Percentiles rank a stretch among this genome's conserved stretches.
Evolutionary conservation across 371 early-diverging fungal species (phyloP).

Genomic region (Smittium culicis): DNA sequence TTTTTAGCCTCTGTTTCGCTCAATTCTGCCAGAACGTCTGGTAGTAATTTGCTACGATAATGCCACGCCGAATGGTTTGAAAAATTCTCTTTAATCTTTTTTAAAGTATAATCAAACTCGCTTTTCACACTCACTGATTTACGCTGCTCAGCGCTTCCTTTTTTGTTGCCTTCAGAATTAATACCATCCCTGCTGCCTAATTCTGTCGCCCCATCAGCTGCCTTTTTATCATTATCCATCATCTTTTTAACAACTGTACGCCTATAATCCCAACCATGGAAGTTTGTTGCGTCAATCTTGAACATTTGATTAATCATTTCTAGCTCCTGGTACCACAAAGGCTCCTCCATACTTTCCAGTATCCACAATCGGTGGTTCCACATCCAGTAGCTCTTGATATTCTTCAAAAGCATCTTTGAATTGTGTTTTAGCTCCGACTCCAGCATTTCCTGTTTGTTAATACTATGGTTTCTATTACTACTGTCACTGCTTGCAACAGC

Average conservation of each 20-base stretch:
- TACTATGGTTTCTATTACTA: no score
- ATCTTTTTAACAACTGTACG: slow-evolving; percentile 47
- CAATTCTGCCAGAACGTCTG: slow-evolving; percentile 35
- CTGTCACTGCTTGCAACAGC: no score
- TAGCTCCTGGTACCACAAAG: slow-evolving; percentile 69
- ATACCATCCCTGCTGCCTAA: no score
- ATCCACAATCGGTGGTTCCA: slow-evolving; percentile 93
- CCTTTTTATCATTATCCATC: background rate
- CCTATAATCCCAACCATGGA: slow-evolving; percentile 93
- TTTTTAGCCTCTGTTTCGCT: slow-evolving; percentile 6
- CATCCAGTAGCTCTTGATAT: slow-evolving; percentile 83
- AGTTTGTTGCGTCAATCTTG: slow-evolving; percentile 79
- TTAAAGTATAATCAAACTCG: slow-evolving; percentile 73
- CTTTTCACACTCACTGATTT: slow-evolving; percentile 23
- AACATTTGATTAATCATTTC: slow-evolving; percentile 58
- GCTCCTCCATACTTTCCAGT: slow-evolving; percentile 52
- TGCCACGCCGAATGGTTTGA: slow-evolving; percentile 97
- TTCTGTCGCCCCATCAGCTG: no score
- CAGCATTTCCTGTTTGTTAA: slow-evolving; percentile 27
- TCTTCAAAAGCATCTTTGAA: slow-evolving; percentile 43
- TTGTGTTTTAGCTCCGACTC: slow-evolving; percentile 48
- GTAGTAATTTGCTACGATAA: slow-evolving; percentile 67
- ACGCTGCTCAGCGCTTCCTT: slow-evolving; percentile 21
- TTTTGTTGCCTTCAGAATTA: slow-evolving; percentile 32
- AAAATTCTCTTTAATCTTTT: slow-evolving; percentile 75